Evolutionary conservation across 2,329 filamentous ascomycete species (phyloP), one percentile per base, ranked within the genome.

Genomic region (Hymenoscyphus linearis): DNA sequence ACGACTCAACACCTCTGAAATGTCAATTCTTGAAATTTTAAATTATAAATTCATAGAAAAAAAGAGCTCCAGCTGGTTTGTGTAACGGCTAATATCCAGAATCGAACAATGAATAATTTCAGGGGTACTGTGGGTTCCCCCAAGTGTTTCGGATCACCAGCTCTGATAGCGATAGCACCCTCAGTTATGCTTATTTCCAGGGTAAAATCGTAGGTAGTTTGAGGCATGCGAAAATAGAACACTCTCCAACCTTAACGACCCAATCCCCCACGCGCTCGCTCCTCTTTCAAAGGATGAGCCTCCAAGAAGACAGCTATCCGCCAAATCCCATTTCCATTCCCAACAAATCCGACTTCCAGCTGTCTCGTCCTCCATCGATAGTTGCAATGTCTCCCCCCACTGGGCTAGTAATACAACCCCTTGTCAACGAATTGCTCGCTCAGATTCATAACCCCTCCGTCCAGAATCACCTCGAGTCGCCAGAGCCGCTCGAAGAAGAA

Each of bases 321-420:
- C 58, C 59, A 60, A 62, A 69, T 61, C 65, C 67, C 10, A 69
- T 69, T 60, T 65, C 66, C 10, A 69, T 70, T 35, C 60, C 66
- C 40, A 65, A 69, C 18, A 70, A 70, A 62, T 61, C 61, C 57
- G 69, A 71, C 55, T 63, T 67, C 35, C 58, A 55, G 16, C 64
- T 61, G 62, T 62, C 63, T 4, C 59, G 59, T 47, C 62, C 63
- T 18, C 67, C 66, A 6, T 67, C 68, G 13, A 65, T 65, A 37
- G 63, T 61, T 12, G 67, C 67, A 50, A 67, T 60, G 59, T 57
- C 55, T 59, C 55, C 60, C 22, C 60, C 63, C n/a, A 64, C 64
- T 50, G 44, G 44, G 10, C 44, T 50, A 50, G 44, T 50, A 25
- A 37, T 62, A 36, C 55, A 61, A 58, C 64, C 63, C 25, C 44